Evolutionary conservation across 441 rosid species (phyloP).

Genomic region (Erysimum pusillum): DNA sequence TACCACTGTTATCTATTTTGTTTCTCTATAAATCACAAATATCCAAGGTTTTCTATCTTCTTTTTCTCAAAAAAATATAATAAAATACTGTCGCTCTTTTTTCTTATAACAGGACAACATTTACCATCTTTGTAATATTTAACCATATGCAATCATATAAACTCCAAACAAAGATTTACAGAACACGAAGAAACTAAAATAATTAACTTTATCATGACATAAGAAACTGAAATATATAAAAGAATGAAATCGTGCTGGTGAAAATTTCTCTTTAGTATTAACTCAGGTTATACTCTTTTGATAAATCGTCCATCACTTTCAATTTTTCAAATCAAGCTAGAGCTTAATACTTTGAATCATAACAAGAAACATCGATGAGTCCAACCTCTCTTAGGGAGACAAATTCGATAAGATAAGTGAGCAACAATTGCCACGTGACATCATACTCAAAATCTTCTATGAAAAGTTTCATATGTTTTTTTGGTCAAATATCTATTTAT

Average conservation of each 20-base stretch:
- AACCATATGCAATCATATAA: neutral
- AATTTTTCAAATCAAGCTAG: neutral
- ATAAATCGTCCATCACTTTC: conserved; percentile 7
- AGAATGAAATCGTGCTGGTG: neutral
- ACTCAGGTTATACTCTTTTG: neutral
- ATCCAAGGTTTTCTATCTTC: neutral
- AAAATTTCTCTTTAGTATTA: neutral
- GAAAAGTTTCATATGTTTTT: neutral
- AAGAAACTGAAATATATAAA: neutral
- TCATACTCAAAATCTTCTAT: neutral
- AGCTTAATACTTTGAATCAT: conserved; percentile 18
- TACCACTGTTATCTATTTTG: conserved; percentile 28
- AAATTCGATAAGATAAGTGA: conserved; percentile 1
- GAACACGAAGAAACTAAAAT: neutral
- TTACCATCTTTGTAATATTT: neutral
- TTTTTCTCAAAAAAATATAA: neutral
- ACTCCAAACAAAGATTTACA: neutral
- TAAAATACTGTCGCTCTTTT: neutral
- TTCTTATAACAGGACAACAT: neutral
- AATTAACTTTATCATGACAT: neutral
- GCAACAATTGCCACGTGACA: conserved; percentile 37
- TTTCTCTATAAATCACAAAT: conserved; percentile 22
- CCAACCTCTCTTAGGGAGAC: conserved; percentile 23
- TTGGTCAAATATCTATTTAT: neutral
- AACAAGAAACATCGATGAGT: conserved; percentile 23